These are phyloP conservation scores for Graphium sp. DNA, from an alignment of 2,329 filamentous ascomycete species.

Conservation along the genomic window DNA sequence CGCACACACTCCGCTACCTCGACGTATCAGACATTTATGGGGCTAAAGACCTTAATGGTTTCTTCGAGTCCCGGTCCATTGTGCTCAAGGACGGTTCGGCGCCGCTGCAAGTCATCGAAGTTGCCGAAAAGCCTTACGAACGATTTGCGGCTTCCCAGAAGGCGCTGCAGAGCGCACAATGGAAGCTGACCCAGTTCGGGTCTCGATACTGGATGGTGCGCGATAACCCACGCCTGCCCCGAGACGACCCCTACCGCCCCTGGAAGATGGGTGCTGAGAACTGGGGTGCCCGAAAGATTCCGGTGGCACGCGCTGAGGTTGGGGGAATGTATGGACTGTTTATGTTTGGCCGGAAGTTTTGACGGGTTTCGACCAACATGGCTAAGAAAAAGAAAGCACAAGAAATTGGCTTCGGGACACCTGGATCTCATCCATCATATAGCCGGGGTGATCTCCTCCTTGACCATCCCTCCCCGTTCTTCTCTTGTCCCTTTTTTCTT, in stretches of 20 bases:
- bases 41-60: slow-evolving; percentile 27
- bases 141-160: slow-evolving; percentile 45
- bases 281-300: slow-evolving; percentile 83
- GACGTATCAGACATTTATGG: slow-evolving; percentile 47
- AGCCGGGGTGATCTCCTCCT: too few relatives aligned
- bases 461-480: slow-evolving; percentile 1
- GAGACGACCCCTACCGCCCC: slow-evolving; percentile 32
- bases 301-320: slow-evolving; percentile 79
- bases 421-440: too few relatives aligned
- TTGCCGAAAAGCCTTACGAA: slow-evolving; percentile 50
- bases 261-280: slow-evolving; percentile 79
- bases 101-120: slow-evolving; percentile 62
- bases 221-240: slow-evolving; percentile 10
- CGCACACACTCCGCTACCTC: slow-evolving; percentile 53
- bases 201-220: slow-evolving; percentile 49
- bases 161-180: slow-evolving; percentile 45
- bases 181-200: slow-evolving; percentile 55
- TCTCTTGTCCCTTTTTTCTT: slow-evolving; percentile 3
- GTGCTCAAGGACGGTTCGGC: slow-evolving; percentile 42
- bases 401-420: too few relatives aligned
- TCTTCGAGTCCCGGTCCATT: slow-evolving; percentile 30
- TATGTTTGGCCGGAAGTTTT: slow-evolving; percentile 45
- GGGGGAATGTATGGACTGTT: slow-evolving; percentile 79
- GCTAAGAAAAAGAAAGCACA: too few relatives aligned
- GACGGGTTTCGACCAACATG: slow-evolving; percentile 7